These are phyloP conservation scores for Phoenix dactylifera DNA, from an alignment of 176 grass and related monocot genomes.

Conservation along the genomic window DNA sequence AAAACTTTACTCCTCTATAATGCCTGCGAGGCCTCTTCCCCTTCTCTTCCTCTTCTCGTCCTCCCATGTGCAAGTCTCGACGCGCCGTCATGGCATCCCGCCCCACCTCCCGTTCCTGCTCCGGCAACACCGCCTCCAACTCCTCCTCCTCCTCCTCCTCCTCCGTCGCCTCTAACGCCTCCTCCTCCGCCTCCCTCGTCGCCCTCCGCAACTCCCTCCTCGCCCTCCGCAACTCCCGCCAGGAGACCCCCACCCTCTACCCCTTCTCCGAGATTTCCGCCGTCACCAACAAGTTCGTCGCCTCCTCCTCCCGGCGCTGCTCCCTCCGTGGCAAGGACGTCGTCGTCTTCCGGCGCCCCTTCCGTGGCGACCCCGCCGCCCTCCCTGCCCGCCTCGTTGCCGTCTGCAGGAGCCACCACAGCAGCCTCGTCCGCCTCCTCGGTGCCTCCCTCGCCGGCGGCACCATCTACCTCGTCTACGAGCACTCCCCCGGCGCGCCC, in stretches of 20 bases:
- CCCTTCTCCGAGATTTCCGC: conserved; percentile 46
- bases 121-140: background rate
- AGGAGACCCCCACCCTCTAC: conserved; percentile 32
- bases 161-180: conserved; percentile 25
- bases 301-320: conserved; percentile 46
- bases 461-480: conserved; percentile 65
- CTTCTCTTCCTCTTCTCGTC: background rate
- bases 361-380: background rate
- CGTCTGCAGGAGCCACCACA: conserved; percentile 38
- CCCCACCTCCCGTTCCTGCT: background rate
- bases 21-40: background rate
- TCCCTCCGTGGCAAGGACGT: conserved; percentile 39
- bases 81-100: background rate
- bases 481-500: conserved; percentile 21
- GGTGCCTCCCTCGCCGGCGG: conserved; percentile 47
- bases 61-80: conserved; percentile 8
- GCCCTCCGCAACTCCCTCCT: conserved; percentile 16
- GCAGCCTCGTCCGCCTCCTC: conserved; percentile 45
- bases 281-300: conserved; percentile 72
- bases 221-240: conserved; percentile 32
- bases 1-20: no score
- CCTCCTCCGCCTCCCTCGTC: conserved; percentile 9
- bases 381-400: conserved; percentile 21
- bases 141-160: conserved; percentile 17
- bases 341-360: conserved; percentile 42